A percentile compares a stretch with the other conserved stretches of the same genome.
Conservation (phyloP, 176 grass and related monocot species). For the Lolium perenne region DNA sequence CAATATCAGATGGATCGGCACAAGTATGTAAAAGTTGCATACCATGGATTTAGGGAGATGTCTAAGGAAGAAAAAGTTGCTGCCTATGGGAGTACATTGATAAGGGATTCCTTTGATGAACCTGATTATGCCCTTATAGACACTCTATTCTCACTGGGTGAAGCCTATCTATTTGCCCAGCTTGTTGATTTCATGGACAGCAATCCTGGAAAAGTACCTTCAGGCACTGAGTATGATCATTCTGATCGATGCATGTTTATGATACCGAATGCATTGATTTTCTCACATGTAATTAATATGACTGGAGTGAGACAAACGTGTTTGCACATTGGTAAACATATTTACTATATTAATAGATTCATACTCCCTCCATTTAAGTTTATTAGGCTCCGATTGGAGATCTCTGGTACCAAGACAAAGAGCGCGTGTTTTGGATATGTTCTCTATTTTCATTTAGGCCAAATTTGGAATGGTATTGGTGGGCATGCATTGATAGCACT, state of each 20-base stretch:
- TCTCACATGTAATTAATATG: conserved; percentile 17
- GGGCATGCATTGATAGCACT: not conserved
- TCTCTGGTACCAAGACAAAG: not conserved
- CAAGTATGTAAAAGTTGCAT: conserved; percentile 99
- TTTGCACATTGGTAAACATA: conserved; percentile 28
- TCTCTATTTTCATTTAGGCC: not conserved
- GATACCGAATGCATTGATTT: conserved; percentile 1
- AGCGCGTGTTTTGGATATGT: not conserved
- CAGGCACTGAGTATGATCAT: conserved; percentile 74
- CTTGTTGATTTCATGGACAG: conserved; percentile 96
- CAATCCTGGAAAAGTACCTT: conserved; percentile 91
- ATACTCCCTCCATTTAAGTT: not conserved
- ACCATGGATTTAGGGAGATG: conserved; percentile 95
- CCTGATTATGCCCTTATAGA: conserved; percentile 98
- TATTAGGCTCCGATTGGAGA: not conserved
- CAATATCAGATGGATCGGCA: conserved; percentile 94
- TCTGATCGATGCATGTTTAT: conserved; percentile 38
- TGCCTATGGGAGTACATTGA: conserved; percentile 90
- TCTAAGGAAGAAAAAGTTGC: conserved; percentile 91
- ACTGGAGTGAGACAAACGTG: conserved; percentile 15
- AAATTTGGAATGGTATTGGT: not conserved
- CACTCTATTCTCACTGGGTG: conserved; percentile 93
- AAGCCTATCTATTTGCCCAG: conserved; percentile 97
- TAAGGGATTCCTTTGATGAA: conserved; percentile 95
- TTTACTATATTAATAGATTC: not conserved